Conservation (phyloP, 2,329 filamentous ascomycete genomes). For the Penicillium sp. region DNA sequence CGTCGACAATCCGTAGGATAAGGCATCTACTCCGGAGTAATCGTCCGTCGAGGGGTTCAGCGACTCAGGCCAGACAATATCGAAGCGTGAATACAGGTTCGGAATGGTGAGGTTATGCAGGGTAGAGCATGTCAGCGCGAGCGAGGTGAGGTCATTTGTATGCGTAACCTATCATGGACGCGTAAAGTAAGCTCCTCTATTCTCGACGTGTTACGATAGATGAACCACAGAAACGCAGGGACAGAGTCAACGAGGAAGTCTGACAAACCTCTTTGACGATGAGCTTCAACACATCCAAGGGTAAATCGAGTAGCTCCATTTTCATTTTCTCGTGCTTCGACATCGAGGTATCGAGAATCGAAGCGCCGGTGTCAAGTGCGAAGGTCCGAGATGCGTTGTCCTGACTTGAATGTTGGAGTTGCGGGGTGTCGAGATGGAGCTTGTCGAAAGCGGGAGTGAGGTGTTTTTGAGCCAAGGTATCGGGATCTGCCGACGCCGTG, state of each 20-base stretch:
- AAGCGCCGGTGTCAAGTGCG: constrained; percentile 10
- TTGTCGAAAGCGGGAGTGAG: constrained; percentile 16
- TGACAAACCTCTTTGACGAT: constrained; percentile 73
- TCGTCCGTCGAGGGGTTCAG: constrained; percentile 62
- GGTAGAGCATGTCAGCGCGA: constrained; percentile 76
- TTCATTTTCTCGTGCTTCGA: constrained; percentile 48
- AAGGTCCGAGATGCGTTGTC: constrained; percentile 13
- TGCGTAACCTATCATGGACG: constrained; percentile 64
- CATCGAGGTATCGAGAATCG: not conserved
- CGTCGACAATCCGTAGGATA: constrained; percentile 80
- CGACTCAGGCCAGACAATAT: constrained; percentile 84
- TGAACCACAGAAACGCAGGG: not conserved
- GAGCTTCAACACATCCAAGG: constrained; percentile 74
- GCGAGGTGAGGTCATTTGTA: constrained; percentile 77
- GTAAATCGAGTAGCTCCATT: constrained; percentile 70
- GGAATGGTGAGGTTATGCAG: constrained; percentile 75
- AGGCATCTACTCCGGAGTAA: constrained; percentile 73
- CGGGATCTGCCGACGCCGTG: constrained; percentile 24
- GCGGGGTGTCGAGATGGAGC: constrained; percentile 10
- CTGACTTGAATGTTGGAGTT: constrained; percentile 1
- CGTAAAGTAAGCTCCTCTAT: not conserved
- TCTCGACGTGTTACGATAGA: not conserved
- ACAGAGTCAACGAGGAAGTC: not conserved
- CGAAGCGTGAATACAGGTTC: constrained; percentile 80
- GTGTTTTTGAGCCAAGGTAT: constrained; percentile 8